Conservation (phyloP, 192 early-diverging fungal genomes). For the Coemansia sp. region DNA sequence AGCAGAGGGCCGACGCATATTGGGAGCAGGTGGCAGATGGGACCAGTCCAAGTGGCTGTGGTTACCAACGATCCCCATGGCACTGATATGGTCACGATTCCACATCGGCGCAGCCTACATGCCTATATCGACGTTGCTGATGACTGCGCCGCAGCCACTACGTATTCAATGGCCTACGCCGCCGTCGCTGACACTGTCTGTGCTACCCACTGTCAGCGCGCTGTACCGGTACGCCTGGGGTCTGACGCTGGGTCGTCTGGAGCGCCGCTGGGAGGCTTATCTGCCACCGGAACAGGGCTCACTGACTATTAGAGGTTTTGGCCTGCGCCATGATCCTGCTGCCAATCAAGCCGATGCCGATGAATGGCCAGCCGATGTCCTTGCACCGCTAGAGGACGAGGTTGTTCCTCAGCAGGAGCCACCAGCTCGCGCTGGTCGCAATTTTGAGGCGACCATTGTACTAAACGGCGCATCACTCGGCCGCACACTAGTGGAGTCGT, state of each 20-base stretch:
- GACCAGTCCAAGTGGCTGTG: slow-evolving; percentile 65
- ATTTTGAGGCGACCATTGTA: slow-evolving; percentile 58
- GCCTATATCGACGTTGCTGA: slow-evolving; percentile 62
- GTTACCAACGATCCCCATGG: slow-evolving; percentile 60
- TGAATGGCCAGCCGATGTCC: neutral
- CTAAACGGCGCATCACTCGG: slow-evolving; percentile 58
- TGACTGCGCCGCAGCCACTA: slow-evolving; percentile 59
- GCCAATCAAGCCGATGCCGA: neutral
- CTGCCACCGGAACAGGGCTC: slow-evolving; percentile 24
- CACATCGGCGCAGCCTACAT: slow-evolving; percentile 60
- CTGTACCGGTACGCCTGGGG: slow-evolving; percentile 60
- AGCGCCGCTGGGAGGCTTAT: slow-evolving; percentile 59
- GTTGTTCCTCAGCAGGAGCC: slow-evolving; percentile 13
- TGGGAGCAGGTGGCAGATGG: slow-evolving; percentile 60
- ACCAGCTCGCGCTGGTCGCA: slow-evolving; percentile 11
- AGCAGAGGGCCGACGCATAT: slow-evolving; percentile 58
- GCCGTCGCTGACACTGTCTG: slow-evolving; percentile 61
- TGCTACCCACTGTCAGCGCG: slow-evolving; percentile 64
- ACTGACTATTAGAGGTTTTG: slow-evolving; percentile 27
- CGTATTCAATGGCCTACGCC: slow-evolving; percentile 60
- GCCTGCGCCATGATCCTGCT: slow-evolving; percentile 1
- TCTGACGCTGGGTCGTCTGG: slow-evolving; percentile 57
- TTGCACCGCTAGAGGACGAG: neutral
- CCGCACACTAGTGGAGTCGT: slow-evolving; percentile 62
- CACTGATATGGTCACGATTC: slow-evolving; percentile 63